Base-by-base conservation (phyloP, 192 early-diverging fungal genomes). In the Funneliformis geosporum region DNA sequence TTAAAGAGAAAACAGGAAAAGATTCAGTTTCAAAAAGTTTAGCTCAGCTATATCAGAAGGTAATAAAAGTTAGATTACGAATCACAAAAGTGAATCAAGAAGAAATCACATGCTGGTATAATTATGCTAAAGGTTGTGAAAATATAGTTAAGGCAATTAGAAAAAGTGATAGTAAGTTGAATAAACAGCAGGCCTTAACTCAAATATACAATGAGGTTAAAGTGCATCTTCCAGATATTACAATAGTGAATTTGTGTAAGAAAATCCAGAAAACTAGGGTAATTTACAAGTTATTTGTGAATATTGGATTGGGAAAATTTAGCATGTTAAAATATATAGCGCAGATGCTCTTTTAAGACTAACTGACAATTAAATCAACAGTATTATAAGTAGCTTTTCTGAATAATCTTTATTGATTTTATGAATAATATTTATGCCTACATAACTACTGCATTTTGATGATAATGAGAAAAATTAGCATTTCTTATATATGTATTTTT, bases 21-120 rank as follows among this genome's bases (percentile, higher is more conserved):
- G 46, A 47, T 47, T 47, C 46, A 12, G 46, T 47, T 50, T 4
- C 47, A 16, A 14, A 50, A 12, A 75, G 60, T 62, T 75, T 75
- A n/a, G 73, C 59, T n/a, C 21, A 28, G 11, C n/a, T 75, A 75
- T 75, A 75, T 21, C 73, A 60, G 42, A 75, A 75, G 39, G 73
- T 59, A 61, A 61, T 27, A 5, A 40, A 61, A 11, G 59, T 12
- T 21, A 33, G 60, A 75, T 60, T 60, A 75, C 73, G 60, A 16
- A 33, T 14, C 33, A 75, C 38, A 5, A 28, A 75, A n/a, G 73
- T 59, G 1, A 38, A 75, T 38, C 73, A 75, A 59, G 73, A 61
- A n/a, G 73, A 75, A 61, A 75, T 74, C 25, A 23, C n/a, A 28
- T 74, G 72, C 38, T 74, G 72, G 72, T 75, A 75, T 60, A 21